phyloP scores from a whole-genome alignment of 2,329 filamentous ascomycete species.

The Endocalyx cinctus region DNA sequence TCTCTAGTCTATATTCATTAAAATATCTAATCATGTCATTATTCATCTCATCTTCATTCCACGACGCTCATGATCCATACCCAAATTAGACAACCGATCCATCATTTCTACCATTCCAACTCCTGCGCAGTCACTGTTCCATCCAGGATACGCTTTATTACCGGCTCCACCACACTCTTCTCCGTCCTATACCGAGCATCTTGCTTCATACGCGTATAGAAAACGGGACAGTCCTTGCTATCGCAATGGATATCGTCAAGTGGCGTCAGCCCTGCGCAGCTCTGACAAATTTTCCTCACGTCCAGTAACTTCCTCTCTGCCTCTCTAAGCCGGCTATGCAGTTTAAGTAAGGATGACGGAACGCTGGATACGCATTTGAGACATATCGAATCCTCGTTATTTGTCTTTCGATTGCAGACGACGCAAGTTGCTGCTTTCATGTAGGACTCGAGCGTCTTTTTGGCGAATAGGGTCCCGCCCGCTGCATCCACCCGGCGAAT shows the following conservation, averaged over 20 bases:
- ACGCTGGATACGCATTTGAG: slow-evolving; percentile 46
- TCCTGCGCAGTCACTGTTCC: slow-evolving; percentile 20
- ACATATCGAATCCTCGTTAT: slow-evolving; percentile 46
- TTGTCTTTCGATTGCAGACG: slow-evolving; percentile 61
- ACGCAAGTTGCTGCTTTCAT: slow-evolving; percentile 77
- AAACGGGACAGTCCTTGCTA: slow-evolving; percentile 88
- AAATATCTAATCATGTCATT: too few species aligned
- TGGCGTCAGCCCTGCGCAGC: slow-evolving; percentile 69
- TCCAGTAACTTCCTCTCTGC: slow-evolving; percentile 62
- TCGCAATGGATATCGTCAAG: slow-evolving; percentile 81
- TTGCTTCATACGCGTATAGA: slow-evolving; percentile 72
- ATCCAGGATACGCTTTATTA: slow-evolving; percentile 29
- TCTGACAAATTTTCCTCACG: slow-evolving; percentile 69
- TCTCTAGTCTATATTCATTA: too few species aligned
- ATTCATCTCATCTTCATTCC: too few species aligned
- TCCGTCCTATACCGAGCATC: slow-evolving; percentile 40
- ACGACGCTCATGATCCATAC: too few species aligned
- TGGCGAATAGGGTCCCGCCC: slow-evolving; percentile 31
- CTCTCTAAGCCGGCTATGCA: slow-evolving; percentile 57
- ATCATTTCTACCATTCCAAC: slow-evolving; percentile 30
- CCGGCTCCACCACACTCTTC: slow-evolving; percentile 30
- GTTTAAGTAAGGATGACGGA: slow-evolving; percentile 57
- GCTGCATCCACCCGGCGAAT: slow-evolving; percentile 57
- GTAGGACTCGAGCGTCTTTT: slow-evolving; percentile 88
- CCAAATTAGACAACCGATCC: too few species aligned